Evolutionary conservation across 2,329 filamentous ascomycete species (phyloP), one percentile per base, ranked within the genome.

Genomic region (Aspergillus tanneri): DNA sequence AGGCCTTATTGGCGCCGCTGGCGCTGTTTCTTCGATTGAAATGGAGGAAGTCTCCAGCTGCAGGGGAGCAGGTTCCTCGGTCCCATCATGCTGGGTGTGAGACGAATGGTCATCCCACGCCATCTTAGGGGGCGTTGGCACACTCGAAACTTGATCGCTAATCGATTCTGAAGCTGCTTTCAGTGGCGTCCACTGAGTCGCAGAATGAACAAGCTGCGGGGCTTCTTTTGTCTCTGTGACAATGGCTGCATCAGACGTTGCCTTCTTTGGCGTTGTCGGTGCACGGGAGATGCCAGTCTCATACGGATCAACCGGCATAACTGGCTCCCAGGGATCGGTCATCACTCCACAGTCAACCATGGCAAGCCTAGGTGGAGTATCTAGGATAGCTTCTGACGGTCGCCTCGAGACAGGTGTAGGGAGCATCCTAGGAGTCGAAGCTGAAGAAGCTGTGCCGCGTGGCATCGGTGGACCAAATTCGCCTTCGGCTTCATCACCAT

Each of bases 401-500:
- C 67, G 54, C 43, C 69, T 61, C 40, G 65, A 66, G 47, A 61
- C 61, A 2, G 53, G 50, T 38, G 54, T 47, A 14, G 65, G 50
- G 23, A 47, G 47, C 54, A 68, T 66, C 14, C 67, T 67, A 6
- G 72, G 72, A 7, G 71, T 74, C 7, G 72, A 74, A 7, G 62
- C 52, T 27, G 62, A 64, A 7, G 72, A 72, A 32, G 56, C 53
- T 16, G 64, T 55, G 37, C 65, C 64, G 11, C 61, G 62, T 43
- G 63, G 49, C 71, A 75, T 45, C 16, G 68, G 64, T n/a, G 68
- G 66, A 16, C 65, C 70, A 47, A 72, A 75, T 21, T 87, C 85
- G 53, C 86, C 85, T 50, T 65, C 64, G 6, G 89, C 87, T 53
- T 89, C 88, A 55, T 64, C 75, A 47, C 83, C 83, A 52, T 83